These are phyloP conservation scores for Murraya paniculata DNA, from an alignment of 345 rosid genomes.

Conservation along the genomic window DNA sequence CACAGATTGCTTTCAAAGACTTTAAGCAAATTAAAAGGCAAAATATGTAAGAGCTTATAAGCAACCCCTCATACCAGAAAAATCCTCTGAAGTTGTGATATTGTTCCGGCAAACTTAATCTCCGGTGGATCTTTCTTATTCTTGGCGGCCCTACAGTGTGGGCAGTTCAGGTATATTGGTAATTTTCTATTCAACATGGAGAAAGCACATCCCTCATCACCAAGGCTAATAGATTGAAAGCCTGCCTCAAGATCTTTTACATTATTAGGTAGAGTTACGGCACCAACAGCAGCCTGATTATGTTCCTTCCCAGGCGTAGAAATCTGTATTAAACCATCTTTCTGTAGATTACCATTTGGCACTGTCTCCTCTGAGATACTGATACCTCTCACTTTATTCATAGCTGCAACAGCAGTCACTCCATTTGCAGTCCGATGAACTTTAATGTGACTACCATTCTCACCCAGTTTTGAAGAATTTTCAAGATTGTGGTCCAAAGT, in stretches of 20 bases:
- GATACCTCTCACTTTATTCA: slow-evolving; percentile 42
- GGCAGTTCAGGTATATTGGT: slow-evolving; percentile 72
- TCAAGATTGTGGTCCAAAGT: slow-evolving; percentile 27
- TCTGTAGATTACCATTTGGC: slow-evolving; percentile 27
- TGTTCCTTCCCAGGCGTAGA: slow-evolving; percentile 37
- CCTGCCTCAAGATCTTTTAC: slow-evolving; percentile 34
- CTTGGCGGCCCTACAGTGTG: slow-evolving; percentile 52
- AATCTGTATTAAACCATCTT: slow-evolving; percentile 22
- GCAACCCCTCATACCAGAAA: slow-evolving; percentile 52
- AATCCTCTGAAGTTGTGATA: slow-evolving; percentile 82
- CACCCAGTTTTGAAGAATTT: slow-evolving; percentile 37
- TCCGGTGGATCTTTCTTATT: slow-evolving; percentile 40
- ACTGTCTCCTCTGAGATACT: slow-evolving; percentile 41
- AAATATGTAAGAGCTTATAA: not conserved
- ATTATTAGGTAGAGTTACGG: slow-evolving; percentile 22
- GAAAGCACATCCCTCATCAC: slow-evolving; percentile 45
- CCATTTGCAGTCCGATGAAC: slow-evolving; percentile 41
- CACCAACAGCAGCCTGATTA: slow-evolving; percentile 26
- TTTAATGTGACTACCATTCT: slow-evolving; percentile 45
- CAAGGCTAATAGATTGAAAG: slow-evolving; percentile 42
- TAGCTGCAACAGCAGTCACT: slow-evolving; percentile 30
- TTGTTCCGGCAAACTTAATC: slow-evolving; percentile 55
- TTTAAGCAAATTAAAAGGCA: slow-evolving; percentile 11
- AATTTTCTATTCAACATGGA: slow-evolving; percentile 64
- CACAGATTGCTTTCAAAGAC: not conserved